phyloP scores from a whole-genome alignment of 352 stramenopile species.

The Discostella stelligera region DNA sequence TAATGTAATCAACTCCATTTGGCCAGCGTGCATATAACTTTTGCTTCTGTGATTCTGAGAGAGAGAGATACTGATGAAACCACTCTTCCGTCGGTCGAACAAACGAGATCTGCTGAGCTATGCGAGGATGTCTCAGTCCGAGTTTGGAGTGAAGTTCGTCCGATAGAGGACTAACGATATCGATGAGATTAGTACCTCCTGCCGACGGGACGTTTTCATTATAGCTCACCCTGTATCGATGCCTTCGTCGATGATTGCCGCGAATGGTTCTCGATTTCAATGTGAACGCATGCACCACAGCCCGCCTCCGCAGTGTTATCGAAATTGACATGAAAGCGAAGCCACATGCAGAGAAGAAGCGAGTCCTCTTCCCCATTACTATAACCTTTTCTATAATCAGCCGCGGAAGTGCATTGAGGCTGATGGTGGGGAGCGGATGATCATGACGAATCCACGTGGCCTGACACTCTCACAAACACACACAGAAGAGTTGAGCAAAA shows the following conservation, averaged over 20 bases:
- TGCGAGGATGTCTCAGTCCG: slow-evolving; percentile 14
- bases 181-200: background rate
- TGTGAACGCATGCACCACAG: background rate
- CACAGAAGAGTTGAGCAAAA: too few species aligned
- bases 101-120: slow-evolving; percentile 17
- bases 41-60: slow-evolving; percentile 20
- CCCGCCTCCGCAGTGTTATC: background rate
- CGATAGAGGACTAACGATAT: background rate
- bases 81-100: slow-evolving; percentile 36
- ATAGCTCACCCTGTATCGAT: background rate
- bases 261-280: background rate
- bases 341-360: background rate
- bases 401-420: background rate
- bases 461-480: too few species aligned
- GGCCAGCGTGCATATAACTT: slow-evolving; percentile 23
- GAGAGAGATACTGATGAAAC: slow-evolving; percentile 31
- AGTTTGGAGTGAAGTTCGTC: background rate
- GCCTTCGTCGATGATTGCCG: background rate
- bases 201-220: background rate
- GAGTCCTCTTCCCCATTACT: background rate
- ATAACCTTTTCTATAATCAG: background rate
- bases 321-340: background rate
- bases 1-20: slow-evolving; percentile 12
- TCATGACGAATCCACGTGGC: too few species aligned
- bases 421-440: too few species aligned